phyloP scores from a whole-genome alignment of 192 early-diverging fungal genomes.

The Umbelopsis ramanniana region DNA sequence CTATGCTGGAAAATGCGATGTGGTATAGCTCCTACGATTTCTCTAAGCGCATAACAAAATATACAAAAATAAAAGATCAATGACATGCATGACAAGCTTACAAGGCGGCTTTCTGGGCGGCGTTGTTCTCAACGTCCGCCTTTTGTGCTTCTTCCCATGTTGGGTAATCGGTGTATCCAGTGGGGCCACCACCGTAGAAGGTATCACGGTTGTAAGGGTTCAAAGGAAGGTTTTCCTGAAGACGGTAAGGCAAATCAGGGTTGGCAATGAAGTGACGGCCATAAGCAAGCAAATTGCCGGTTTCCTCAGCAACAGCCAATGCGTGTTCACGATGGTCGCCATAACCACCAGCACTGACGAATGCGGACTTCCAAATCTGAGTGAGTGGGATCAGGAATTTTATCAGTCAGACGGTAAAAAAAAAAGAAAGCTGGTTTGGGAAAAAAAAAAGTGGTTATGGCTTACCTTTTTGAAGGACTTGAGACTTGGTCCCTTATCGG shows the following conservation, averaged over 20 bases:
- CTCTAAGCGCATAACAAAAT: no score
- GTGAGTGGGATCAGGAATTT: no score
- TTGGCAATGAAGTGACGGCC: constrained; percentile 43
- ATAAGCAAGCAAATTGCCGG: constrained; percentile 34
- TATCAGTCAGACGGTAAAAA: no score
- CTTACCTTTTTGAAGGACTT: neutral
- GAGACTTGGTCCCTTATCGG: neutral
- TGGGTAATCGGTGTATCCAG: constrained; percentile 43
- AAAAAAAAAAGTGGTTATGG: no score
- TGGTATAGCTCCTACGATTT: no score
- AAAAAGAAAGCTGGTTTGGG: no score
- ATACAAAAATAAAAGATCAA: no score
- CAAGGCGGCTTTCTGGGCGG: no score
- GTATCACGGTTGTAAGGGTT: constrained; percentile 37
- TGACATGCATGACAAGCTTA: no score
- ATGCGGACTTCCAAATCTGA: constrained; percentile 29
- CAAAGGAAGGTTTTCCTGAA: constrained; percentile 25
- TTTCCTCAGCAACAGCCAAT: constrained; percentile 20
- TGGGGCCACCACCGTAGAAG: constrained; percentile 23
- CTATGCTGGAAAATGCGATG: no score
- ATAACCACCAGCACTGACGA: constrained; percentile 34
- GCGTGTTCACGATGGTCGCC: constrained; percentile 17
- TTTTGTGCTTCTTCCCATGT: constrained; percentile 18
- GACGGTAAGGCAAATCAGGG: constrained; percentile 38
- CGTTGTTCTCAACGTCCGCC: no score